These are phyloP conservation scores for Kodamaea neixiangensis DNA, from an alignment of 805 yeast genomes.

Conservation along the genomic window DNA sequence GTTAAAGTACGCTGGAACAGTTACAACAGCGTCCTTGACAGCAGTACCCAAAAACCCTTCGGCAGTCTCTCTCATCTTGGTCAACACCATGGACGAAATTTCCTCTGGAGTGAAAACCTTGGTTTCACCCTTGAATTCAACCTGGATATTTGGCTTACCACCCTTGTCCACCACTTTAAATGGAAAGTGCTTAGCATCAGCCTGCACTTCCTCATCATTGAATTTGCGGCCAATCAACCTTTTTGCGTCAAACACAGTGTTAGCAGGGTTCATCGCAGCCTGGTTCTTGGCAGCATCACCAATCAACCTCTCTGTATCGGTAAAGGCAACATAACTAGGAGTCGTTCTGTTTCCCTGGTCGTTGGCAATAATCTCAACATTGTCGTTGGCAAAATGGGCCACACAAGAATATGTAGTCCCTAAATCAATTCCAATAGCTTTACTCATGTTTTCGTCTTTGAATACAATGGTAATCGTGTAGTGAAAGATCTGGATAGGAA, in stretches of 20 bases:
- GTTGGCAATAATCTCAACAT: slow-evolving; percentile 94
- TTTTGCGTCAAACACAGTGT: slow-evolving; percentile 95
- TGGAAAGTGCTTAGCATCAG: slow-evolving; percentile 87
- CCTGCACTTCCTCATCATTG: slow-evolving; percentile 73
- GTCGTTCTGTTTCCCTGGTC: slow-evolving; percentile 99
- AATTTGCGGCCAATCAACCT: slow-evolving; percentile 87
- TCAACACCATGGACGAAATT: slow-evolving; percentile 87
- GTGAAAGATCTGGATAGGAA: neutral
- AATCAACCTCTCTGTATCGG: slow-evolving; percentile 90
- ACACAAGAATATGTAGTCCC: slow-evolving; percentile 99
- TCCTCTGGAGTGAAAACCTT: slow-evolving; percentile 92
- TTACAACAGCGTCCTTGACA: slow-evolving; percentile 58
- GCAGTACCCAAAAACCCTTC: slow-evolving; percentile 84
- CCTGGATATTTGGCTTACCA: slow-evolving; percentile 87
- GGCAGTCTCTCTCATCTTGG: slow-evolving; percentile 92
- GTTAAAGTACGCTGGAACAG: slow-evolving; percentile 47
- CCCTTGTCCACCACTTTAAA: slow-evolving; percentile 74
- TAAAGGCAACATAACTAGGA: slow-evolving; percentile 95
- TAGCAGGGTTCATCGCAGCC: slow-evolving; percentile 93
- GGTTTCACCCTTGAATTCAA: slow-evolving; percentile 84
- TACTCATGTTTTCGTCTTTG: slow-evolving; percentile 16
- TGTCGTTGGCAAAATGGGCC: slow-evolving; percentile 66
- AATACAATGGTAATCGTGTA: neutral
- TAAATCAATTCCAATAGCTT: slow-evolving; percentile 85
- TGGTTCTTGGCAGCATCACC: slow-evolving; percentile 99